These are phyloP conservation scores for Tetracladium setigerum DNA, from an alignment of 495 filamentous ascomycete species.

Conservation along the genomic window DNA sequence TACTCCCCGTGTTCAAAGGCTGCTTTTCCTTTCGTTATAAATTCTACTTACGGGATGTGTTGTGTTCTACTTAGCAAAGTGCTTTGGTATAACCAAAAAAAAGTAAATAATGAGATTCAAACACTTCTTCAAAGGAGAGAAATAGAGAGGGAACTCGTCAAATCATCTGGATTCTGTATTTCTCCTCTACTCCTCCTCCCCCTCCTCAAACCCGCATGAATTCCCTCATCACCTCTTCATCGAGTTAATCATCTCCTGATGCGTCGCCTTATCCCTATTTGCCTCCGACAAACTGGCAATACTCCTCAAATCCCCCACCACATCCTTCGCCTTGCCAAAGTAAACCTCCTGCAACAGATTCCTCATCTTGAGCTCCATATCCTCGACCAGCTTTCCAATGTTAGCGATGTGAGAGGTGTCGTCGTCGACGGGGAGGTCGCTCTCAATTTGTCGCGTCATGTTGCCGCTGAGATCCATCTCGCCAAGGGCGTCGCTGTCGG, in stretches of 20 bases:
- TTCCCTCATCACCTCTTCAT: slow-evolving; percentile 36
- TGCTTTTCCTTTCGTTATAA: too few relatives aligned
- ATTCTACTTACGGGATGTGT: too few relatives aligned
- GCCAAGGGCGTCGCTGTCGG: slow-evolving; percentile 62
- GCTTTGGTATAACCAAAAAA: too few relatives aligned
- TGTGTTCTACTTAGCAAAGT: too few relatives aligned
- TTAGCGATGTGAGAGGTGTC: slow-evolving; percentile 94
- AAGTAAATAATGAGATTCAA: too few relatives aligned
- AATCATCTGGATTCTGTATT: not conserved
- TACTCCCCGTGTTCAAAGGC: too few relatives aligned
- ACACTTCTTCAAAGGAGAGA: too few relatives aligned
- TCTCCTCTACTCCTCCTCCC: not conserved
- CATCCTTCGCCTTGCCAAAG: slow-evolving; percentile 98
- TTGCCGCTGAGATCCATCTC: slow-evolving; percentile 92
- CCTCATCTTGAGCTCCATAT: slow-evolving; percentile 99
- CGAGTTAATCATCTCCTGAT: slow-evolving; percentile 83
- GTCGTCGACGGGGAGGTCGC: slow-evolving; percentile 79
- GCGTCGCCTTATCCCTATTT: slow-evolving; percentile 76
- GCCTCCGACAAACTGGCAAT: slow-evolving; percentile 77
- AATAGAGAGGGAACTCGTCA: not conserved
- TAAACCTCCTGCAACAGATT: slow-evolving; percentile 98
- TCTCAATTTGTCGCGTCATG: slow-evolving; percentile 94
- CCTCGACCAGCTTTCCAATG: slow-evolving; percentile 90
- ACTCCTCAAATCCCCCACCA: slow-evolving; percentile 96
- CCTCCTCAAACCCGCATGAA: too few relatives aligned